These are phyloP conservation scores for Pyracantha coccinea DNA, from an alignment of 331 rosid genomes.

Conservation along the genomic window DNA sequence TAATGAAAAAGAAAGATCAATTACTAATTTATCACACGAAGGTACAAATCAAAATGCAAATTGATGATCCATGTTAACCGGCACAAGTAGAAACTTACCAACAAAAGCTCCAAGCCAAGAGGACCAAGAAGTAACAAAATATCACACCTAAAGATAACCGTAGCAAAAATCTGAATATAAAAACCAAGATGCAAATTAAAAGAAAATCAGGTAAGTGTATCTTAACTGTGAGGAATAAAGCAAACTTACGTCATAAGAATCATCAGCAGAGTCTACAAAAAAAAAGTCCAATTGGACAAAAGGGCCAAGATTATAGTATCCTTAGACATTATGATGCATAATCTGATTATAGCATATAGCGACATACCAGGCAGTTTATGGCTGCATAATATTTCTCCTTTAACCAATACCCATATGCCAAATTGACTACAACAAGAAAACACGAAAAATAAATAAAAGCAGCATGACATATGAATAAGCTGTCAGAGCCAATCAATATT, in stretches of 20 bases:
- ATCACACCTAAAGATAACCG: conserved; percentile 82
- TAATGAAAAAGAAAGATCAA: conserved; percentile 4
- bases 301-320: not conserved
- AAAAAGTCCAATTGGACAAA: not conserved
- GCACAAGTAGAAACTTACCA: conserved; percentile 47
- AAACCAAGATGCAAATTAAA: not conserved
- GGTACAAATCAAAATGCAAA: not conserved
- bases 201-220: not conserved
- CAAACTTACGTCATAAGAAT: not conserved
- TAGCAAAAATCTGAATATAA: conserved; percentile 75
- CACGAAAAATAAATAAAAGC: not conserved
- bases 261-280: not conserved
- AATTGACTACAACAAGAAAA: conserved; percentile 57
- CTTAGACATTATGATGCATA: not conserved
- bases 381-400: conserved; percentile 66
- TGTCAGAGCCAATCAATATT: not conserved
- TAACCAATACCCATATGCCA: conserved; percentile 85
- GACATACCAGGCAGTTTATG: conserved; percentile 64
- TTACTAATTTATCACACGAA: not conserved
- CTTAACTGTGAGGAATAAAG: not conserved
- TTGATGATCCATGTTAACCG: not conserved
- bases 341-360: conserved; percentile 13
- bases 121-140: conserved; percentile 77
- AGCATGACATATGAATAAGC: not conserved
- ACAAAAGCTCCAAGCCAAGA: conserved; percentile 66